phyloP scores from a whole-genome alignment of 1,139 yeast genomes.

The Kurtzmaniella quercitrusa region DNA sequence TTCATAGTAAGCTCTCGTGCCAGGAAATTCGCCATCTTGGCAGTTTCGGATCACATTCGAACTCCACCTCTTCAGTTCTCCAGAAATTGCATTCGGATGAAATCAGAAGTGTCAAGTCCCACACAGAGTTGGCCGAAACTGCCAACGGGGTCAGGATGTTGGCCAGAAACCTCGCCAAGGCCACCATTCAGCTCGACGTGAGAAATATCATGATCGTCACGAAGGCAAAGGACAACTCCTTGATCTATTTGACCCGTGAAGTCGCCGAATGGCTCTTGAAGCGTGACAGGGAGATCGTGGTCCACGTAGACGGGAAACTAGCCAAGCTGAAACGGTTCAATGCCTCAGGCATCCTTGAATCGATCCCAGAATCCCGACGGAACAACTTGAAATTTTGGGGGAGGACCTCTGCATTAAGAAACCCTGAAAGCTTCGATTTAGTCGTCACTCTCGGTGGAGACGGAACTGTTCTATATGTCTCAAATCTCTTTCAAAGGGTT shows the following conservation, averaged over 20 bases:
- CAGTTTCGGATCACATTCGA: not conserved
- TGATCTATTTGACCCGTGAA: constrained; percentile 70
- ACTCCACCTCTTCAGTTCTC: constrained; percentile 24
- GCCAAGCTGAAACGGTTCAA: constrained; percentile 60
- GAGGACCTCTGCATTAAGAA: constrained; percentile 47
- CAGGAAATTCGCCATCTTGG: constrained; percentile 13
- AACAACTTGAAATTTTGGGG: constrained; percentile 61
- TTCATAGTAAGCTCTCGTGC: constrained; percentile 32
- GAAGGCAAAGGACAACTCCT: constrained; percentile 77
- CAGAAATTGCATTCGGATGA: constrained; percentile 34
- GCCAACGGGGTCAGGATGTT: constrained; percentile 83
- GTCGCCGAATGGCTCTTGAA: constrained; percentile 71
- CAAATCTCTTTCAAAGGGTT: constrained; percentile 70
- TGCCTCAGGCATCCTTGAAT: constrained; percentile 34
- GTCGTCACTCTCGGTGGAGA: constrained; percentile 86
- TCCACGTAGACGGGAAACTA: constrained; percentile 69
- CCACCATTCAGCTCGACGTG: constrained; percentile 69
- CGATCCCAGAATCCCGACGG: constrained; percentile 33
- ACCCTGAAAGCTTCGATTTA: constrained; percentile 65
- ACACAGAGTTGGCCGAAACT: constrained; percentile 74
- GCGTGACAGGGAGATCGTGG: constrained; percentile 42
- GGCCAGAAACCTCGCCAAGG: constrained; percentile 69
- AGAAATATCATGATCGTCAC: constrained; percentile 75
- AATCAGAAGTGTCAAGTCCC: constrained; percentile 52
- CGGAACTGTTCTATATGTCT: constrained; percentile 81